These are phyloP conservation scores for Claviceps africana DNA, from an alignment of 2,329 filamentous ascomycete species.

Conservation along the genomic window DNA sequence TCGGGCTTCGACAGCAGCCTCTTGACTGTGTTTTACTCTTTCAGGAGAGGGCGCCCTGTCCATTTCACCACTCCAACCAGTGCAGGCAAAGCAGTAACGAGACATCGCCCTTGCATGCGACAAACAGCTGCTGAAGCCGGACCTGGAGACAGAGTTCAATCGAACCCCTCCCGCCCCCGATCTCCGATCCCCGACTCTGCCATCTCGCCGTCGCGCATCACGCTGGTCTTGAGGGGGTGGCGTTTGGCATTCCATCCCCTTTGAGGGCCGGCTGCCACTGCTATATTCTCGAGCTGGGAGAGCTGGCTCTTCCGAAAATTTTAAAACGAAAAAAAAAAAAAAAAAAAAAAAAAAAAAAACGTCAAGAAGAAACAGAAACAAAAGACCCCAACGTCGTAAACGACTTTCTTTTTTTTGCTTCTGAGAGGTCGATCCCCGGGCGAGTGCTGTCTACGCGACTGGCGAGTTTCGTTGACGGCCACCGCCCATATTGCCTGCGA, in stretches of 20 bases:
- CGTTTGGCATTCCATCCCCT: not conserved
- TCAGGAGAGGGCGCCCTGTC: not conserved
- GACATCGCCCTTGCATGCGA: not conserved
- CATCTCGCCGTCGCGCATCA: not conserved
- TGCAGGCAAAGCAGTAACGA: not conserved
- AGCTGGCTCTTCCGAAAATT: not conserved
- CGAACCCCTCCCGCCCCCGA: not conserved
- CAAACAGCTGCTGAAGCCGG: not conserved
- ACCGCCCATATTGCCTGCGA: constrained; percentile 5
- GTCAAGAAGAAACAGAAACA: too few species aligned
- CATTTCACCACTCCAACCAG: not conserved
- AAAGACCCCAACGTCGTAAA: not conserved
- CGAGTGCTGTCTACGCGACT: not conserved
- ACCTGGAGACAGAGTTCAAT: not conserved
- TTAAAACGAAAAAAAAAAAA: not conserved
- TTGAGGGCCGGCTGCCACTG: not conserved
- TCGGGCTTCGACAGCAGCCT: not conserved
- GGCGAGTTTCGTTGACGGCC: not conserved
- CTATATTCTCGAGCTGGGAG: not conserved
- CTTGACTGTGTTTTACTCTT: not conserved
- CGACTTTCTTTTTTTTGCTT: not conserved
- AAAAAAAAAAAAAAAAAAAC: too few species aligned
- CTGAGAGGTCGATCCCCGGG: not conserved
- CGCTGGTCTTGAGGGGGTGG: not conserved
- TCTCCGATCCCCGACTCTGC: not conserved